A percentile compares a stretch with the other conserved stretches of the same genome.
phyloP scores from a whole-genome alignment of 2,329 filamentous ascomycete genomes.

The Exophiala viscosa region DNA sequence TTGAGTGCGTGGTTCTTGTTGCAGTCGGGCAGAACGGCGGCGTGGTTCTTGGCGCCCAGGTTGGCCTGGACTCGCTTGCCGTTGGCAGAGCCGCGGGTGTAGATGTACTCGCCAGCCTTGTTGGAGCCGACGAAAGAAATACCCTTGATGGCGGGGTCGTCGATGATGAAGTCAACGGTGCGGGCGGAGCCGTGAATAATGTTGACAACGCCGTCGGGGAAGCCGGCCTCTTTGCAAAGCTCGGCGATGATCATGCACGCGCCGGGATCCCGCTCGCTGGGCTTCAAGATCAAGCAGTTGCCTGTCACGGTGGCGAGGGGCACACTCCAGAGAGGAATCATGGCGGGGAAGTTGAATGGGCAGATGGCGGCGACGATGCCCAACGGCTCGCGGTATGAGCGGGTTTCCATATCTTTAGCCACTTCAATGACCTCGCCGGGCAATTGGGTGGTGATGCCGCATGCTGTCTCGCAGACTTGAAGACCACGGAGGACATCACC shows the following conservation, averaged over 20 bases:
- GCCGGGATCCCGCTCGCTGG: constrained; percentile 63
- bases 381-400: constrained; percentile 62
- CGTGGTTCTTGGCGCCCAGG: constrained; percentile 67
- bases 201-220: constrained; percentile 64
- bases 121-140: constrained; percentile 67
- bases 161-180: constrained; percentile 66
- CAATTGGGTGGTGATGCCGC: constrained; percentile 64
- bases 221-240: constrained; percentile 60
- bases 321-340: constrained; percentile 67
- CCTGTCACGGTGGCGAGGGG: constrained; percentile 63
- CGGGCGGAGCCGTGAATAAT: constrained; percentile 62
- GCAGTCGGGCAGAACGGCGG: constrained; percentile 62
- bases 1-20: constrained; percentile 67
- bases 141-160: constrained; percentile 65
- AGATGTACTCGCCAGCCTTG: constrained; percentile 67
- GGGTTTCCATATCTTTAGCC: constrained; percentile 67
- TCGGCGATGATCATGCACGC: constrained; percentile 65
- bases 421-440: constrained; percentile 65
- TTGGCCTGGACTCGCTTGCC: constrained; percentile 69
- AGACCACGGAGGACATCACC: constrained; percentile 64
- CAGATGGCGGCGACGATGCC: constrained; percentile 64
- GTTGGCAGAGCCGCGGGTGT: constrained; percentile 62
- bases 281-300: constrained; percentile 63
- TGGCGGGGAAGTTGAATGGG: constrained; percentile 67
- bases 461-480: constrained; percentile 65